Evolutionary conservation across 1,139 yeast genomes (phyloP).

Genomic region (Lizanozyma gosingica): DNA sequence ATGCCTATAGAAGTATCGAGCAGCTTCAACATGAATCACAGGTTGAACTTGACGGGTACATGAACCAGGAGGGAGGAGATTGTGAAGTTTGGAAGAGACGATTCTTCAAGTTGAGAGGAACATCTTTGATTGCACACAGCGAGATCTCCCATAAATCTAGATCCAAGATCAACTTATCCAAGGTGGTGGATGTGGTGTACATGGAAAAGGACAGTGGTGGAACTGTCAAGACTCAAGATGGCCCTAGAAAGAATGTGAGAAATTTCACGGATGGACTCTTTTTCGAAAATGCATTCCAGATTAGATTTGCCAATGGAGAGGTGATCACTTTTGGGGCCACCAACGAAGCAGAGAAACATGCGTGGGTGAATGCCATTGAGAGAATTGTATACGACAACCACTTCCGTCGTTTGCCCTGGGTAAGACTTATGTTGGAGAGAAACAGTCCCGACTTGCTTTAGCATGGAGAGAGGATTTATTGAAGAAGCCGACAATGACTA

Average conservation of each 20-base stretch:
- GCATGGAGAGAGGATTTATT: too few species aligned
- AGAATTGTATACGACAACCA: slow-evolving; percentile 41
- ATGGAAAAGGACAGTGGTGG: slow-evolving; percentile 39
- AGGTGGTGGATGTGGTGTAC: slow-evolving; percentile 46
- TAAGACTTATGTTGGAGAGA: slow-evolving; percentile 33
- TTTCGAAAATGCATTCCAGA: slow-evolving; percentile 55
- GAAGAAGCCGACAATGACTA: too few species aligned
- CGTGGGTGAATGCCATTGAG: slow-evolving; percentile 51
- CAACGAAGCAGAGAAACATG: slow-evolving; percentile 39
- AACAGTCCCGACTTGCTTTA: neutral
- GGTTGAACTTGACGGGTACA: slow-evolving; percentile 44
- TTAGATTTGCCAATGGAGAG: slow-evolving; percentile 61
- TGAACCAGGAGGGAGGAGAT: slow-evolving; percentile 78
- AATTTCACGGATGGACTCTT: slow-evolving; percentile 57
- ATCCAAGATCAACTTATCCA: slow-evolving; percentile 57
- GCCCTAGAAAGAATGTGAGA: slow-evolving; percentile 24
- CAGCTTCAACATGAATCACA: slow-evolving; percentile 34
- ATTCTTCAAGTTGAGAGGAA: slow-evolving; percentile 52
- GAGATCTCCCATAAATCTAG: slow-evolving; percentile 54
- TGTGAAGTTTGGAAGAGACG: slow-evolving; percentile 55
- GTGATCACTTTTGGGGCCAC: slow-evolving; percentile 65
- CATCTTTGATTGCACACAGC: slow-evolving; percentile 56
- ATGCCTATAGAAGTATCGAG: slow-evolving; percentile 45
- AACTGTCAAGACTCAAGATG: slow-evolving; percentile 13
- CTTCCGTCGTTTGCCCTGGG: slow-evolving; percentile 65